These are phyloP conservation scores for Zygosaccharomyces sapae DNA, from an alignment of 1,139 yeast species.

Conservation along the genomic window DNA sequence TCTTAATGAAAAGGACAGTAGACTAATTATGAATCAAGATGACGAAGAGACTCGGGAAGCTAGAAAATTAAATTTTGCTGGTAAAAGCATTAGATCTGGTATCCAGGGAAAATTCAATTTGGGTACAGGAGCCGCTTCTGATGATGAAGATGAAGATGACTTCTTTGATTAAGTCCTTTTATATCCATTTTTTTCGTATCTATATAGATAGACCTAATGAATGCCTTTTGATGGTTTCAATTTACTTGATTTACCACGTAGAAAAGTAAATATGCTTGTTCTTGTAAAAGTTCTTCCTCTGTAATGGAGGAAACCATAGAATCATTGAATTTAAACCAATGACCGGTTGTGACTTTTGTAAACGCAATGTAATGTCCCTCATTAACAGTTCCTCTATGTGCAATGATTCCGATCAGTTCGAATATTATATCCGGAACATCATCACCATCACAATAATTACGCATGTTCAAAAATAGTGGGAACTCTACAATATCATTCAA, in stretches of 20 bases:
- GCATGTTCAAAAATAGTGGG: conserved; percentile 69
- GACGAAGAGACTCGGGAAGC: conserved; percentile 50
- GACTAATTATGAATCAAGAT: conserved; percentile 62
- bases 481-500: conserved; percentile 69
- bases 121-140: conserved; percentile 39
- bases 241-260: conserved; percentile 49
- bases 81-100: conserved; percentile 39
- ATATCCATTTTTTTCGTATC: background rate
- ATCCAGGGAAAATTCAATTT: conserved; percentile 43
- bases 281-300: conserved; percentile 59
- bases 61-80: conserved; percentile 50
- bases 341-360: conserved; percentile 63
- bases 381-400: conserved; percentile 87
- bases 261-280: conserved; percentile 76
- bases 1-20: conserved; percentile 57
- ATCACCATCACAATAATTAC: conserved; percentile 47
- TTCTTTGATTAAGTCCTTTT: conserved; percentile 38
- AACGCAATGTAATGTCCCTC: conserved; percentile 91
- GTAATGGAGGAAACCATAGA: conserved; percentile 69
- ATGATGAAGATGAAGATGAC: conserved; percentile 44
- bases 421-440: conserved; percentile 44
- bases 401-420: conserved; percentile 80
- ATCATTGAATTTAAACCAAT: conserved; percentile 91
- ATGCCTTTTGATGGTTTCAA: conserved; percentile 10
- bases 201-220: conserved; percentile 6